A percentile compares a stretch with the other conserved stretches of the same genome.
These are phyloP conservation scores for Candida ficus DNA, from an alignment of 805 yeast genomes.

Conservation along the genomic window DNA sequence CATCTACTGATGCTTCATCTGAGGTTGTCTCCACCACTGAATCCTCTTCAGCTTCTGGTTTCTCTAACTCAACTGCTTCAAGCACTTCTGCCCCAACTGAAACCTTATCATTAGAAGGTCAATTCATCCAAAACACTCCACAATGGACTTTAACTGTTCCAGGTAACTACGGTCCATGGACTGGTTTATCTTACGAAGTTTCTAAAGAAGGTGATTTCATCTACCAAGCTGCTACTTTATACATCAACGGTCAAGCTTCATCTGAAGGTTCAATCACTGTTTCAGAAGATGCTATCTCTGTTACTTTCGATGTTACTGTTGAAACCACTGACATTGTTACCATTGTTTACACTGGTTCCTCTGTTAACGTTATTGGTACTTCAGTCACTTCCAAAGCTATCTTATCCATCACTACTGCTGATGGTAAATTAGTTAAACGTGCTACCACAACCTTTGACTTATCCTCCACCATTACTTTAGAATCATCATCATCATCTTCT, in stretches of 20 bases:
- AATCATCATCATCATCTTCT: neutral
- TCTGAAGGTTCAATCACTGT: slow-evolving; percentile 3
- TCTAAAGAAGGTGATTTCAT: slow-evolving; percentile 6
- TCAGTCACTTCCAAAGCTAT: neutral
- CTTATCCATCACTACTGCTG: neutral
- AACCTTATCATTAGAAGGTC: slow-evolving; percentile 2
- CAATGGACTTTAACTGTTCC: slow-evolving; percentile 14
- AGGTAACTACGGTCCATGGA: slow-evolving; percentile 20
- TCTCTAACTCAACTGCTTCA: too few relatives aligned
- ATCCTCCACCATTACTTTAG: neutral
- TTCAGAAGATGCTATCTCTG: slow-evolving; percentile 7
- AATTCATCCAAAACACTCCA: slow-evolving; percentile 9
- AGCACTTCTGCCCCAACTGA: neutral
- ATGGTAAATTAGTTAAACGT: neutral
- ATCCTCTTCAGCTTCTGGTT: too few relatives aligned
- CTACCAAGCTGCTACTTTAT: slow-evolving; percentile 5
- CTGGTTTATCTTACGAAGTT: slow-evolving; percentile 7
- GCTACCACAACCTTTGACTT: neutral
- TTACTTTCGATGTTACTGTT: neutral
- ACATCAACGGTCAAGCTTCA: slow-evolving; percentile 7
- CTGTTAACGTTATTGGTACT: neutral
- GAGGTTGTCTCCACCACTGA: too few relatives aligned
- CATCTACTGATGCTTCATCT: too few relatives aligned
- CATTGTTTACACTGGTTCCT: neutral
- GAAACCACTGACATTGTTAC: neutral